These are phyloP conservation scores for Hermanozyma aechmeae DNA, from an alignment of 805 yeast species.

Conservation along the genomic window DNA sequence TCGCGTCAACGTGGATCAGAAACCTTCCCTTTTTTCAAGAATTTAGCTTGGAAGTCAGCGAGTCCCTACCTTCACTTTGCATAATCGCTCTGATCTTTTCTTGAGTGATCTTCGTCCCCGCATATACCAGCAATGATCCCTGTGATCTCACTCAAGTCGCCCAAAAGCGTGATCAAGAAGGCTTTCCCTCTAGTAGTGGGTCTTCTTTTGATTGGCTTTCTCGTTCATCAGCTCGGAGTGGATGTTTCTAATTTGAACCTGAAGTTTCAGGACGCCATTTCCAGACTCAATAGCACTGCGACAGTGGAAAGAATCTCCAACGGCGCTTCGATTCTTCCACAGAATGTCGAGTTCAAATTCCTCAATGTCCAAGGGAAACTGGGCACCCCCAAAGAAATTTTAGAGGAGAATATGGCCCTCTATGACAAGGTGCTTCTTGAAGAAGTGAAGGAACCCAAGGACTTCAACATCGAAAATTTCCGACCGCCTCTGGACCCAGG, in stretches of 20 bases:
- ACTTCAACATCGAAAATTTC: conserved; percentile 18
- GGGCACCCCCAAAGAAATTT: conserved; percentile 22
- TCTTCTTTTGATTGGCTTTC: not conserved
- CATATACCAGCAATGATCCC: too few relatives aligned
- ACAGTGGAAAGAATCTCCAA: not conserved
- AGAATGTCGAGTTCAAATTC: conserved; percentile 25
- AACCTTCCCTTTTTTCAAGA: too few relatives aligned
- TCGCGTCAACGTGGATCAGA: too few relatives aligned
- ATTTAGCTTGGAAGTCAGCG: too few relatives aligned
- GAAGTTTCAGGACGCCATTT: not conserved
- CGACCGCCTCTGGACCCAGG: conserved; percentile 15
- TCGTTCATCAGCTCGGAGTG: conserved; percentile 1
- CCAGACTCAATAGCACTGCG: not conserved
- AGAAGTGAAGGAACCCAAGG: conserved; percentile 42
- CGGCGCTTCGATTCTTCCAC: conserved; percentile 10
- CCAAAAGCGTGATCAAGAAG: too few relatives aligned
- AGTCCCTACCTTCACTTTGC: too few relatives aligned
- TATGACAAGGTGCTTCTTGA: conserved; percentile 26
- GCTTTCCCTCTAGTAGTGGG: not conserved
- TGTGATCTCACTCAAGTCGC: too few relatives aligned
- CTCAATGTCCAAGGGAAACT: conserved; percentile 16
- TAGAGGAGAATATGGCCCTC: conserved; percentile 26
- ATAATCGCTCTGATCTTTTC: too few relatives aligned
- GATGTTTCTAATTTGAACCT: conserved; percentile 1
- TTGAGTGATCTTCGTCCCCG: too few relatives aligned